A percentile compares a stretch with the other conserved stretches of the same genome.
Conservation (phyloP, 768 basidiomycete species). For the Phanerochaete carnosa region DNA sequence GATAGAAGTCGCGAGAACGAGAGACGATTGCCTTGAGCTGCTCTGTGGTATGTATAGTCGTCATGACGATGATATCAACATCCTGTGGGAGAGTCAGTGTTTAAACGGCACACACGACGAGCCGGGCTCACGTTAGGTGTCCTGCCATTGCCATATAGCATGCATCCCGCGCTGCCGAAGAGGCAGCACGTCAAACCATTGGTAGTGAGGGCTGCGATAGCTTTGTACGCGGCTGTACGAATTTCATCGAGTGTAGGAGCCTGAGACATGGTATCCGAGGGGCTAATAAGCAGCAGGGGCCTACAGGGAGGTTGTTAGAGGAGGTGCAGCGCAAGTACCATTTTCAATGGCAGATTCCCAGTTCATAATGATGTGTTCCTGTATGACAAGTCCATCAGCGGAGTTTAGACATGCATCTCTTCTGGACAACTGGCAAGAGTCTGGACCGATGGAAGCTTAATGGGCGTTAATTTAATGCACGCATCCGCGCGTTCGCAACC, state of each 20-base stretch:
- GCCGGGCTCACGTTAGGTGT: slow-evolving; percentile 17
- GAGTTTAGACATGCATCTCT: no score
- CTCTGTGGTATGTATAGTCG: slow-evolving; percentile 30
- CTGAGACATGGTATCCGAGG: background rate
- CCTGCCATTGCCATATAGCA: slow-evolving; percentile 18
- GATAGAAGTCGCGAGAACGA: slow-evolving; percentile 1
- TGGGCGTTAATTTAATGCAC: no score
- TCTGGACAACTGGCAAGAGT: no score
- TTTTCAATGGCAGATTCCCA: no score
- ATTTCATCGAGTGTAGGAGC: slow-evolving; percentile 12
- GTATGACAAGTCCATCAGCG: no score
- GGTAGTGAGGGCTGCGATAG: slow-evolving; percentile 8
- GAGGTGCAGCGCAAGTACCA: no score
- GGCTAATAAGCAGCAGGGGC: no score
- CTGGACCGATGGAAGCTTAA: no score
- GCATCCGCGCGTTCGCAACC: no score
- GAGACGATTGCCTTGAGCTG: slow-evolving; percentile 37
- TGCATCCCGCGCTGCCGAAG: slow-evolving; percentile 21
- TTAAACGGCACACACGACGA: background rate
- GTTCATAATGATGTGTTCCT: no score
- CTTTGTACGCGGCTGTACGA: slow-evolving; percentile 12
- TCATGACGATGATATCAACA: slow-evolving; percentile 43
- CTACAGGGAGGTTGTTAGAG: no score
- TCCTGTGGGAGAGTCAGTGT: slow-evolving; percentile 31
- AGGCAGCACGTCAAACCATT: slow-evolving; percentile 19